phyloP scores from a whole-genome alignment of 306 rosid genomes.

The Dalbergia oliveri region DNA sequence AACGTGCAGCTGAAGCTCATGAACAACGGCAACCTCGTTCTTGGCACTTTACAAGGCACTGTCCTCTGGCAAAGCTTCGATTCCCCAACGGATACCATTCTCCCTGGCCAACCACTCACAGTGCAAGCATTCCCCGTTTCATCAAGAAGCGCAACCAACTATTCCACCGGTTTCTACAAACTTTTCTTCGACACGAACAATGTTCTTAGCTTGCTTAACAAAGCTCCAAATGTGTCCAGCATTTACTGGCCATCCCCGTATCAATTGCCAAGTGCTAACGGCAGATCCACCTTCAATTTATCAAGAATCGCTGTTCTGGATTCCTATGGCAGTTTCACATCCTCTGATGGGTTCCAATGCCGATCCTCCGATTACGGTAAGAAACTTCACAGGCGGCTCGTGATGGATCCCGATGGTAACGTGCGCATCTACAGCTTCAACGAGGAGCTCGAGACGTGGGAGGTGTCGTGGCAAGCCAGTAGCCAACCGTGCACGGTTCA shows the following conservation, averaged over 20 bases:
- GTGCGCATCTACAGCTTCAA: conserved; percentile 54
- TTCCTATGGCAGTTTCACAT: conserved; percentile 37
- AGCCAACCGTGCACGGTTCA: conserved; percentile 54
- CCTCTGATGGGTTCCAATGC: conserved; percentile 46
- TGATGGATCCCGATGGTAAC: conserved; percentile 54
- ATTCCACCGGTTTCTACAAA: conserved; percentile 57
- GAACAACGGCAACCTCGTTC: conserved; percentile 60
- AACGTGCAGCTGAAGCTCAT: conserved; percentile 37
- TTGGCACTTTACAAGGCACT: neutral
- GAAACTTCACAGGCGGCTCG: conserved; percentile 7
- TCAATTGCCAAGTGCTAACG: neutral
- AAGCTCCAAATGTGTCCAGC: conserved; percentile 37
- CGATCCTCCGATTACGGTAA: conserved; percentile 11
- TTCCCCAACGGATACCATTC: conserved; percentile 65
- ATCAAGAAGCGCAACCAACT: conserved; percentile 40
- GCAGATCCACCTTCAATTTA: conserved; percentile 50
- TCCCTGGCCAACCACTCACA: conserved; percentile 54
- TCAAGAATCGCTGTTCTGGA: conserved; percentile 43
- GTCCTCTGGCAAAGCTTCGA: conserved; percentile 67
- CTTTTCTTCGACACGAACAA: conserved; percentile 58
- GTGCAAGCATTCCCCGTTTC: conserved; percentile 42
- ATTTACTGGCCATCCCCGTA: conserved; percentile 54
- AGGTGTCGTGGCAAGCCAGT: conserved; percentile 59
- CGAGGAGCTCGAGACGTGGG: conserved; percentile 41
- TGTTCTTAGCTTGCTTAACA: conserved; percentile 46